A percentile compares a stretch with the other conserved stretches of the same genome.
Evolutionary conservation across 2,329 filamentous ascomycete species (phyloP).

Genomic region (Trichoderma sp.): DNA sequence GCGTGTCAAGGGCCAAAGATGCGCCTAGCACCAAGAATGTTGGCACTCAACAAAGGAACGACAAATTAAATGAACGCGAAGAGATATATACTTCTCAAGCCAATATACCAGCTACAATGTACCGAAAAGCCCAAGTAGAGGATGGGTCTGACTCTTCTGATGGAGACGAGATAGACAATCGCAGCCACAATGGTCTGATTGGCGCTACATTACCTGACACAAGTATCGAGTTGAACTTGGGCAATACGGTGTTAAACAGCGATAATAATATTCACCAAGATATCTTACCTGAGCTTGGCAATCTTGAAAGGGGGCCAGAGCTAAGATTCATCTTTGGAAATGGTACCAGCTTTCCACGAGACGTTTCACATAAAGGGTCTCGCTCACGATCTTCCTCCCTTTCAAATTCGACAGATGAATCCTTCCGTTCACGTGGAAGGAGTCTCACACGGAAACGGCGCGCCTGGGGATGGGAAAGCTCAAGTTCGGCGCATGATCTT

Average conservation of each 20-base stretch:
- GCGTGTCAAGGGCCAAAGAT: background rate
- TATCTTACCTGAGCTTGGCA: fast-evolving
- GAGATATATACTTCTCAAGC: too few relatives aligned
- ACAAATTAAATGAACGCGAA: background rate
- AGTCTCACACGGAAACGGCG: background rate
- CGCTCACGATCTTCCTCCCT: background rate
- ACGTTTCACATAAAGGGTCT: background rate
- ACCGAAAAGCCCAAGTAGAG: background rate
- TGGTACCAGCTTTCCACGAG: background rate
- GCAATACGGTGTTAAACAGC: background rate
- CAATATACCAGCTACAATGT: background rate
- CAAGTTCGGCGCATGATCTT: background rate
- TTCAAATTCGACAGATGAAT: background rate
- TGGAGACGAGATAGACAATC: too few relatives aligned
- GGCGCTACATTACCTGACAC: background rate
- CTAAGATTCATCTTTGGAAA: background rate
- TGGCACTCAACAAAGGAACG: background rate
- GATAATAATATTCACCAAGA: fast-evolving
- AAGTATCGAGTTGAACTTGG: background rate
- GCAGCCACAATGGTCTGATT: background rate
- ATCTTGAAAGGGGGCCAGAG: background rate
- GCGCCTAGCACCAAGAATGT: background rate
- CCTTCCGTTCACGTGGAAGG: background rate
- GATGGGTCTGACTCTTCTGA: background rate
- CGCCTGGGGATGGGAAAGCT: background rate